A percentile compares a stretch with the other conserved stretches of the same genome.
These are phyloP conservation scores for Hibiscus trionum DNA, from an alignment of 345 rosid species.

Conservation along the genomic window DNA sequence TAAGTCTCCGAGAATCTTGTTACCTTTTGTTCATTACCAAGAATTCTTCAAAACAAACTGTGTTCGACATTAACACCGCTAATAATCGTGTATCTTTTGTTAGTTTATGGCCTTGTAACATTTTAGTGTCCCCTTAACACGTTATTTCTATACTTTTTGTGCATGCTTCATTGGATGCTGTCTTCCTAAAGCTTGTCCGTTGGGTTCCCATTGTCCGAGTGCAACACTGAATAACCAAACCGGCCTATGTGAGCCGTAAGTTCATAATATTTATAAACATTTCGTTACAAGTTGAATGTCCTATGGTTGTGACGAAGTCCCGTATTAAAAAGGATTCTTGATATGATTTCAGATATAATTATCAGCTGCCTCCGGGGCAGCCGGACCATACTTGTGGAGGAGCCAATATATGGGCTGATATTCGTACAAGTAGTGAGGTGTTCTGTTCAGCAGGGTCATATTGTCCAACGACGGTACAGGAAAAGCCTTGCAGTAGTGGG, in stretches of 20 bases:
- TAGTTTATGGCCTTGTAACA: neutral
- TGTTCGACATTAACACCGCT: neutral
- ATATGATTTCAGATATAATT: slow-evolving; percentile 53
- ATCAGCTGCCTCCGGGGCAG: slow-evolving; percentile 68
- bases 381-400: slow-evolving; percentile 89
- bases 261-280: slow-evolving; percentile 6
- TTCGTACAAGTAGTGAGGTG: slow-evolving; percentile 50
- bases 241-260: slow-evolving; percentile 70
- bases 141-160: neutral
- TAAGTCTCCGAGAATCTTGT: slow-evolving; percentile 31
- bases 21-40: slow-evolving; percentile 2
- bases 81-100: neutral
- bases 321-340: neutral
- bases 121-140: neutral
- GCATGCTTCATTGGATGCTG: neutral
- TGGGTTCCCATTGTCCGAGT: slow-evolving; percentile 58
- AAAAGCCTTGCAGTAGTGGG: slow-evolving; percentile 47
- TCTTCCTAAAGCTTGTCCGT: slow-evolving; percentile 54
- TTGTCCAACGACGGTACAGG: slow-evolving; percentile 42
- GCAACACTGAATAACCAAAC: slow-evolving; percentile 41
- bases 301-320: neutral
- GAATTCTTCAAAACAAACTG: slow-evolving; percentile 3
- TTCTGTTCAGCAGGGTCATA: slow-evolving; percentile 67
- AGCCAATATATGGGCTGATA: slow-evolving; percentile 89
- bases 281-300: neutral